Base-by-base conservation (phyloP, 352 stramenopile species). In the Phytophthora meadii region DNA sequence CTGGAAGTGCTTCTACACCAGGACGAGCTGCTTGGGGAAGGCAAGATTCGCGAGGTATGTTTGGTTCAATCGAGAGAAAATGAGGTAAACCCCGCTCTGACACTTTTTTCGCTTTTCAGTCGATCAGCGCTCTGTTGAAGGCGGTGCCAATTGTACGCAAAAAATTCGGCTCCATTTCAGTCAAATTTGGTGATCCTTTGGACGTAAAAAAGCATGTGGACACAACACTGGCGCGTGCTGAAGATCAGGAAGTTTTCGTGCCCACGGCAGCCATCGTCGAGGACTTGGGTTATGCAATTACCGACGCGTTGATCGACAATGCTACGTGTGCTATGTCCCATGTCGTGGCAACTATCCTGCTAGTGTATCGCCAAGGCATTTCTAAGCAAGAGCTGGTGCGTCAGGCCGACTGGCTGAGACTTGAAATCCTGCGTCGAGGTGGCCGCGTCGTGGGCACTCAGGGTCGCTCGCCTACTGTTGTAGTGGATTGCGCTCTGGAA, bases 331-430 rank as follows among this genome's bases (percentile, higher is more conserved):
- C 82, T 2, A 88, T 87, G 55, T 90, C 84, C 32, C 78, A 95
- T 48, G 66, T 94, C 3, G 79, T 93, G 24, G 86, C 87, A 12
- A 74, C 84, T 40, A 83, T 95, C 15, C 45, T 95, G 54, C 70
- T 95, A 22, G 76, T 93, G 39, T 93, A 92, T 39, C 87, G 87
- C 17, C 81, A 92, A 54, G 87, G 87, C 19, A 92, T 95, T 17
- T 84, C 81, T 11, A 87, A 83, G 45, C 58, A 77, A 24, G 79
- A 93, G 24, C 74, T 95, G 7, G 79, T 94, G 22, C 70, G 68
- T n/a, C 85, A 94, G 53, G 84, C 78, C 7, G 69, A 93, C 57
- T 93, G 82, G 87, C 61, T 95, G 32, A 78, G 86, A 41, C 55
- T 78, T 19, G 84, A 95, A 64, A 84, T 95, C 37, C 55, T 89